A percentile compares a stretch with the other conserved stretches of the same genome.
These are phyloP conservation scores for Solanum medicagineum DNA, from an alignment of 257 asterid genomes.

Conservation along the genomic window DNA sequence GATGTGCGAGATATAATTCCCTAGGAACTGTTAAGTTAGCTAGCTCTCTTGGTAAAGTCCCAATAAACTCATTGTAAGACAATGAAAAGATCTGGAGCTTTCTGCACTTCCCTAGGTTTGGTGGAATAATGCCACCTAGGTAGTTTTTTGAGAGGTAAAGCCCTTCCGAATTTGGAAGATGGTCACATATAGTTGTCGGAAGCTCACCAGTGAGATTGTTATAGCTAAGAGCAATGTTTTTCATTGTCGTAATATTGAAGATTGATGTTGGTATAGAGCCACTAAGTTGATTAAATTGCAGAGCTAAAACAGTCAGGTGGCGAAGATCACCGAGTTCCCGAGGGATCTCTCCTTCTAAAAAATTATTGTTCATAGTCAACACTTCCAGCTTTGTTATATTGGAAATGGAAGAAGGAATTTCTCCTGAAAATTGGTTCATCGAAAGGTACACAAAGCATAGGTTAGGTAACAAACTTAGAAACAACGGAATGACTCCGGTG, in stretches of 20 bases:
- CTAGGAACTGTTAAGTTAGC: not conserved
- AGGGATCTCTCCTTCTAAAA: not conserved
- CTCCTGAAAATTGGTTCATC: not conserved
- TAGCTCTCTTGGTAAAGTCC: not conserved
- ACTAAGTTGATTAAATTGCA: not conserved
- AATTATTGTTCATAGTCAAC: fast-evolving
- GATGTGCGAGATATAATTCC: no score
- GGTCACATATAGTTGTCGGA: not conserved
- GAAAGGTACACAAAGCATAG: not conserved
- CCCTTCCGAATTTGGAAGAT: not conserved
- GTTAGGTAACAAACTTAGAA: not conserved
- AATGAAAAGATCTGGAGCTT: not conserved
- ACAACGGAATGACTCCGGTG: not conserved
- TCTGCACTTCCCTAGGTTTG: not conserved
- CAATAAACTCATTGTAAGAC: not conserved
- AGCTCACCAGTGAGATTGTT: not conserved
- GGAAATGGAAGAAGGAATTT: not conserved
- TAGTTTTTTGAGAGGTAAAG: not conserved
- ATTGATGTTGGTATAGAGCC: not conserved
- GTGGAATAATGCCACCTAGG: not conserved
- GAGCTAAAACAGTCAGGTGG: not conserved
- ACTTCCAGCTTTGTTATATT: not conserved
- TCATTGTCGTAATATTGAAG: not conserved
- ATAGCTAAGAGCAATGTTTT: not conserved
- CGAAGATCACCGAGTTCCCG: not conserved